These are phyloP conservation scores for Dactylis glomerata DNA, from an alignment of 176 grass and related monocot species.

Conservation along the genomic window DNA sequence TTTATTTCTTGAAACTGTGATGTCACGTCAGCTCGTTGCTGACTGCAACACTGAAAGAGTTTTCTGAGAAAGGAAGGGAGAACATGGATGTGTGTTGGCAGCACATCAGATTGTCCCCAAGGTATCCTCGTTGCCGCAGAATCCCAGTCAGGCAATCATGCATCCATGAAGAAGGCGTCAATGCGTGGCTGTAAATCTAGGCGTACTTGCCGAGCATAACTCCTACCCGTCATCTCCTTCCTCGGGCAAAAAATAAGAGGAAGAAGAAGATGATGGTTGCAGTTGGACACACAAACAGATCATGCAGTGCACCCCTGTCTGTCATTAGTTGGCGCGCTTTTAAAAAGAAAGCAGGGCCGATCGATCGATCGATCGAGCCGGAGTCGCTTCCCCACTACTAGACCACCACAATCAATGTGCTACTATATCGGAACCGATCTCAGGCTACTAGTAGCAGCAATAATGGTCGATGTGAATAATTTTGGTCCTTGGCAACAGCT, in stretches of 20 bases:
- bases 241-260: neutral
- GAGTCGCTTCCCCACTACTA: constrained; percentile 32
- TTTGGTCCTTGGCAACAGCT: constrained; percentile 3
- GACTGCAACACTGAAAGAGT: neutral
- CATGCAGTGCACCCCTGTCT: constrained; percentile 2
- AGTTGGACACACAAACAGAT: constrained; percentile 7
- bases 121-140: constrained; percentile 1
- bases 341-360: neutral
- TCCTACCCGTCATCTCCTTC: neutral
- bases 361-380: neutral
- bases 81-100: neutral
- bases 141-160: neutral
- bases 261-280: neutral
- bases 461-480: constrained; percentile 36
- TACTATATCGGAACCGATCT: constrained; percentile 11
- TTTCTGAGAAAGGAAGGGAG: neutral
- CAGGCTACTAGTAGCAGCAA: neutral
- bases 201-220: constrained; percentile 45
- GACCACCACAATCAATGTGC: constrained; percentile 22
- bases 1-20: neutral
- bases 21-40: neutral
- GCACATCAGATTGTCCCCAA: neutral
- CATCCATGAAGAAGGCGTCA: neutral
- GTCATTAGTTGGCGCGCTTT: constrained; percentile 48
- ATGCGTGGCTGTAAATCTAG: neutral